Evolutionary conservation across 2,329 filamentous ascomycete genomes (phyloP), one percentile per base, ranked within the genome.

Genomic region (Colletotrichum truncatum): DNA sequence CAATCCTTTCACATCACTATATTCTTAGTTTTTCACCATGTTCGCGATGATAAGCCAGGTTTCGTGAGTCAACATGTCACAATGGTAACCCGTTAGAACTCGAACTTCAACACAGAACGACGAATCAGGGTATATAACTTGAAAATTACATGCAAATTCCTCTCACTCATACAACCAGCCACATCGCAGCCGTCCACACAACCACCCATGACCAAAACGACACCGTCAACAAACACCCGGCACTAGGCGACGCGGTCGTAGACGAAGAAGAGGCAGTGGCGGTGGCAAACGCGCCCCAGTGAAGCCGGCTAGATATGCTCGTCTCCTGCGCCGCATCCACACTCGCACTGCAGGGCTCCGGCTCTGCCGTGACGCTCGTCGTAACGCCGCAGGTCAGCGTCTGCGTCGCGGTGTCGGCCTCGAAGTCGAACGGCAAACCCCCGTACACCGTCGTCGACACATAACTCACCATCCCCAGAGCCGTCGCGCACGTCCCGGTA

Each of bases 261-360:
- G 41, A 67, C 68, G 23, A 71, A 68, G 21, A 74, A 70, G 61
- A 73, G 73, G 60, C 73, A 73, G 66, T 73, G 49, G n/a, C 55
- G 7, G 67, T 73, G 45, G 14, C 55, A 48, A 28, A 60, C 28
- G 56, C 18, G 6, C 55, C 53, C 62, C 46, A 64, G 1, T 36
- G 45, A 30, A 54, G 9, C 18, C 21, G 12, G 6, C 55, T 64
- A 14, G 61, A 64, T 11, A 64, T 39, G 23, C 55, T 64, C 38
- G 8, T 49, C 32, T 52, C 61, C 26, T 64, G 38, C 4, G 30
- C 61, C n/a, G 28, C 55, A 7, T 53, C 26, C 2, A 53, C 39
- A 7, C 48, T 64, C 9, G 55, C 61, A n/a, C 32, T 30, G 6
- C 55, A 64, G 4, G 46, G 39, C 21, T 64, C 46, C 6, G 49